Base-by-base conservation (phyloP, 1,139 yeast genomes). In the Yamadazyma kanchanaburiensis region DNA sequence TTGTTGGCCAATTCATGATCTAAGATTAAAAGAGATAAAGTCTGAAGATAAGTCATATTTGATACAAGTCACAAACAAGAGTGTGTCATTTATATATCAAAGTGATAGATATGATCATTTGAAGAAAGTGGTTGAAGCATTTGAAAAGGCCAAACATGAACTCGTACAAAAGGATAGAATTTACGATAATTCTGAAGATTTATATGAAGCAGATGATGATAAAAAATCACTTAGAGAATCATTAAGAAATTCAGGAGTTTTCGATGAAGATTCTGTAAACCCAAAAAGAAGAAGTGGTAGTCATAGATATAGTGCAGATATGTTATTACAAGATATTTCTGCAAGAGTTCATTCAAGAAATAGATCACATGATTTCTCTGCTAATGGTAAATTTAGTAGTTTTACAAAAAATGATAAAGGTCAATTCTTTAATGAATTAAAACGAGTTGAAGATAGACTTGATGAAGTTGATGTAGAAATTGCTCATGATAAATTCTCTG, bases 1-100 rank as follows among this genome's bases (percentile, higher is more conserved):
- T 45, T 84, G 94, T 53, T 82, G 89, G 80, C 82, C 89, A 3
- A 57, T 87, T 24, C 64, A 74, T 30, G 87, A 80, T 25, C 74
- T 83, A 13, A 63, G 65, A 13, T 52, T 82, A n/a, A 47, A 59
- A n/a, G 76, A 74, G 25, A 49, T 58, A 2, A 34, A 43, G 11
- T 22, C 28, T 17, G 44, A 38, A 12, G 33, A 44, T n/a, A 59
- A 58, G 26, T 38, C 51, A 2, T 68, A 69, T 36, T 60, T 70
- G 12, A 59, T 77, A 32, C 70, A 72, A 38, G 55, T 81, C 32
- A 65, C 65, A 26, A 62, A 69, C 19, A 60, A 60, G 32, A 64
- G 75, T 3, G 53, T 73, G 37, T 66, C 76, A 30, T 80, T 71
- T 47, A 72, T 80, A 2, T 83, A 76, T 49, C 81, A 78, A 44